Percentiles rank a stretch among this genome's conserved stretches.
These are phyloP conservation scores for Aspergillus affinis DNA, from an alignment of 495 filamentous ascomycete genomes.

Conservation along the genomic window DNA sequence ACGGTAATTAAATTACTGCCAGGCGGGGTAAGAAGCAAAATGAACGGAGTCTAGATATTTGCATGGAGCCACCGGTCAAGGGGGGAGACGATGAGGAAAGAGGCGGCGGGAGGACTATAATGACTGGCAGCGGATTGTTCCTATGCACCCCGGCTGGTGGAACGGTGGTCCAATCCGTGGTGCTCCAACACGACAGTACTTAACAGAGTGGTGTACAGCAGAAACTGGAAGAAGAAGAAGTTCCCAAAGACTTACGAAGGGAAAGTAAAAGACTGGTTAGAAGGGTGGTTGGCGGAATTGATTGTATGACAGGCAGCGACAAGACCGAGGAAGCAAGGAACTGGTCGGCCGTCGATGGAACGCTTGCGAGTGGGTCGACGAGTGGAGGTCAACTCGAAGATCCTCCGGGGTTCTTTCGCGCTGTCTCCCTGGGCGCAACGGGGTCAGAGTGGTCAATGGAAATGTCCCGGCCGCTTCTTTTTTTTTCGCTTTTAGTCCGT, in stretches of 20 bases:
- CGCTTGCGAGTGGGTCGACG: slow-evolving; percentile 19
- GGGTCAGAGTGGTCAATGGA: neutral
- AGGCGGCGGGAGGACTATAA: slow-evolving; percentile 12
- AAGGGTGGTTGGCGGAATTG: no score
- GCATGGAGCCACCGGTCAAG: slow-evolving; percentile 15
- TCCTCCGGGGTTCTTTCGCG: slow-evolving; percentile 27
- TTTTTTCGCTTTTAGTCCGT: neutral
- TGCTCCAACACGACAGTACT: neutral
- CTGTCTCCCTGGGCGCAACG: slow-evolving; percentile 11
- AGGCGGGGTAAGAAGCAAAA: neutral
- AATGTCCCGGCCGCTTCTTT: neutral
- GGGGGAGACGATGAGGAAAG: slow-evolving; percentile 3
- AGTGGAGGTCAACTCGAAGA: slow-evolving; percentile 23
- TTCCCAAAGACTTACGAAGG: neutral
- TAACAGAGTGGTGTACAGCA: neutral
- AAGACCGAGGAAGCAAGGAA: slow-evolving; percentile 5
- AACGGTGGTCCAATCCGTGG: neutral
- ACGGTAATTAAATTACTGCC: slow-evolving; percentile 4
- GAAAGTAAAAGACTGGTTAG: neutral
- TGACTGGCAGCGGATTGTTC: slow-evolving; percentile 16
- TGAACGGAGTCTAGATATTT: slow-evolving; percentile 16
- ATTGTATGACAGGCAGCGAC: neutral
- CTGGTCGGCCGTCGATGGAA: slow-evolving; percentile 22
- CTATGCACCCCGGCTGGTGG: no score
- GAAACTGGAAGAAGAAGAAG: neutral